Evolutionary conservation across 2,329 filamentous ascomycete species (phyloP), one percentile per base, ranked within the genome.

Genomic region (Pseudogymnoascus sp.): DNA sequence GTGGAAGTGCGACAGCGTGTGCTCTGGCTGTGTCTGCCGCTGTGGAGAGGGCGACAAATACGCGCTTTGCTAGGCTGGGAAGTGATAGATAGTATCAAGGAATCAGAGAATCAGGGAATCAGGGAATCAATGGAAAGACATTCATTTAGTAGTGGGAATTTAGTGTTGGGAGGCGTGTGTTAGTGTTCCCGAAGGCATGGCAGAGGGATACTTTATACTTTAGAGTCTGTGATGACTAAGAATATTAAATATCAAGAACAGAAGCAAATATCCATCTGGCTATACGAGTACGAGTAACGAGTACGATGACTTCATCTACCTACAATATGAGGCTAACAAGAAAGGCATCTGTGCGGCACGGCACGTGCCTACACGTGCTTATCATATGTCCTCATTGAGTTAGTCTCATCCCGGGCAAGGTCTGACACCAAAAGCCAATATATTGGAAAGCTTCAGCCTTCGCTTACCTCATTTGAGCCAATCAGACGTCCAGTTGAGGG

Each of bases 391-490:
- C 26, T 1, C 2, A 56, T 56, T 2, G 8, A 19, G 46, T 56
- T 56, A 56, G 46, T 33, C 26, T 4, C 26, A 6, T 12, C 46
- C 46, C 26, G 26, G 46, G 26, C 46, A 56, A 53, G n/a, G 26
- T 31, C 26, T 56, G 46, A 31, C 46, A 56, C 26, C 46, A 19
- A 31, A 12, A 19, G 26, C 46, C 46, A 56, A 56, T 56, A 53
- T 53, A 53, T 53, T 53, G 46, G 26, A 33, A 33, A 53, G 26
- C 46, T 53, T 53, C 46, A 53, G 46, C 46, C 46, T 53, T 33
- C 14, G n/a, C 10, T 53, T 53, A 12, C n/a, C n/a, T 16, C 5
- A 40, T 53, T 53, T 53, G 8, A 53, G 46, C 46, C 46, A 53
- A 53, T 53, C 46, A 53, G 4, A 33, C n/a, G n/a, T 3, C 26